Conservation (phyloP, 2,329 filamentous ascomycete species). For the Fusarium praegraminearum region DNA sequence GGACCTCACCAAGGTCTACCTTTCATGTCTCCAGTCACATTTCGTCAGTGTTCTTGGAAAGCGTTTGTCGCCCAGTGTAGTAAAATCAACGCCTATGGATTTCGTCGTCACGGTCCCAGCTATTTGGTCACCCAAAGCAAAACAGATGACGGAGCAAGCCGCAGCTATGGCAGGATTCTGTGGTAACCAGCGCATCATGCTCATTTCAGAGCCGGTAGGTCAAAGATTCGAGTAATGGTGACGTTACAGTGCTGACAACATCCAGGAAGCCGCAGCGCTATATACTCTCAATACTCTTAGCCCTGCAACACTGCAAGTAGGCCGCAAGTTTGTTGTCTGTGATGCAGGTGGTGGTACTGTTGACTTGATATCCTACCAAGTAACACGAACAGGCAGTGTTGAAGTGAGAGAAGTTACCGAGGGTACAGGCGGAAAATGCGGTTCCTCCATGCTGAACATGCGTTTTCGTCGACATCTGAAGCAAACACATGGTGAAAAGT, state of each 20-base stretch:
- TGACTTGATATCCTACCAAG: conserved; percentile 66
- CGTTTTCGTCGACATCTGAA: conserved; percentile 60
- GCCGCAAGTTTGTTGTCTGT: conserved; percentile 64
- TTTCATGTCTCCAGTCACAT: conserved; percentile 62
- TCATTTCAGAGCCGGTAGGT: conserved; percentile 63
- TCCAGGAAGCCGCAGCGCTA: conserved; percentile 63
- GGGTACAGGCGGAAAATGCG: conserved; percentile 63
- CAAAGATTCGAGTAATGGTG: not conserved
- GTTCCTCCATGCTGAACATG: conserved; percentile 63
- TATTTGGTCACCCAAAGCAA: conserved; percentile 68
- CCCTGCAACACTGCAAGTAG: conserved; percentile 56
- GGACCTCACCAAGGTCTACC: conserved; percentile 57
- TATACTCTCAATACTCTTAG: conserved; percentile 61
- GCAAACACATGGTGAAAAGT: conserved; percentile 57
- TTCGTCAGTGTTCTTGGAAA: conserved; percentile 59
- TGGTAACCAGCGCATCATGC: conserved; percentile 57
- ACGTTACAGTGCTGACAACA: conserved; percentile 26
- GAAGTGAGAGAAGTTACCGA: conserved; percentile 62
- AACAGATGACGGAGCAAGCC: conserved; percentile 60
- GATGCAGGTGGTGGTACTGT: conserved; percentile 68
- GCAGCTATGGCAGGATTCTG: conserved; percentile 56
- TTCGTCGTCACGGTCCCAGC: conserved; percentile 70
- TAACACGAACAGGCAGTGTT: conserved; percentile 57
- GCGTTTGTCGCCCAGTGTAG: conserved; percentile 56
- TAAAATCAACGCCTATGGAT: conserved; percentile 60